Conservation (phyloP, 768 basidiomycete genomes). For the Termitomyces eurrhizus region DNA sequence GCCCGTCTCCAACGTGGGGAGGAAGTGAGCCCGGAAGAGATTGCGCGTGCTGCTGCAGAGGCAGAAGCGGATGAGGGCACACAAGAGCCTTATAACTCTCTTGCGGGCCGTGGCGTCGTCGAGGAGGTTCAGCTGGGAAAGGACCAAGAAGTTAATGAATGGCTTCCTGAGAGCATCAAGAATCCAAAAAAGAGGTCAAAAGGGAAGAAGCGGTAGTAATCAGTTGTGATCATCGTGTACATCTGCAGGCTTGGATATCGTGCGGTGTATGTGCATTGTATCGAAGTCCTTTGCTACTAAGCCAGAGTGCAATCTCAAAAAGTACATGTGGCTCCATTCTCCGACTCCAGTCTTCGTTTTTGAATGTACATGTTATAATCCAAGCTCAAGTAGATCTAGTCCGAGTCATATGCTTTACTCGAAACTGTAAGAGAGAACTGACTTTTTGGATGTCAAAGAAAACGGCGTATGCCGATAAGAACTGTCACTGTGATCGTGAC, state of each 20-base stretch:
- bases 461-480: neutral
- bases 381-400: no score
- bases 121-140: conserved; percentile 14
- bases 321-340: no score
- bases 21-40: conserved; percentile 49
- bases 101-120: conserved; percentile 11
- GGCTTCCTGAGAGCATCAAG: conserved; percentile 46
- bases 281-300: no score
- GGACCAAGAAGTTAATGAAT: conserved; percentile 34
- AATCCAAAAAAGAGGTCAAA: conserved; percentile 34
- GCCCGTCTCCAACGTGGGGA: conserved; percentile 49
- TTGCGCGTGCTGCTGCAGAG: conserved; percentile 40
- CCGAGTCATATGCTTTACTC: no score
- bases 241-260: neutral
- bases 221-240: neutral
- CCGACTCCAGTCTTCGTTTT: no score
- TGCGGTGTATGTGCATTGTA: neutral
- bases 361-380: no score
- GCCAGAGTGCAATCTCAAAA: no score
- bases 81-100: conserved; percentile 7
- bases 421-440: no score
- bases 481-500: neutral
- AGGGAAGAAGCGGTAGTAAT: conserved; percentile 16
- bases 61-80: conserved; percentile 31
- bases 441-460: neutral